These are phyloP conservation scores for Calvatia gigantea DNA, from an alignment of 768 basidiomycete genomes.

Conservation along the genomic window DNA sequence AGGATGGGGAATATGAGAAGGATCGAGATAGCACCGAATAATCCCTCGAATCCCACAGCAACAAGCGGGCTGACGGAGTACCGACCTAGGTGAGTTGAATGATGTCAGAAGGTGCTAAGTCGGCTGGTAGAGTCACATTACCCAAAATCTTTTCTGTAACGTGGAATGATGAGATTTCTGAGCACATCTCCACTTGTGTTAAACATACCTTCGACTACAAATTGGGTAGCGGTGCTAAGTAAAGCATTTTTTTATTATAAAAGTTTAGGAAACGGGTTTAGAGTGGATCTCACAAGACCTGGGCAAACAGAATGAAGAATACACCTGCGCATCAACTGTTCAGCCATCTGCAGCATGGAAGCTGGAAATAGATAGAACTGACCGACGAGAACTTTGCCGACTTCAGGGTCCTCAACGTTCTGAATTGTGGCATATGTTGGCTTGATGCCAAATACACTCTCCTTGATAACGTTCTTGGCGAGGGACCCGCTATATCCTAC, in stretches of 20 bases:
- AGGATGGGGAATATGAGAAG: slow-evolving; percentile 78
- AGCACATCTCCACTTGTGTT: not conserved
- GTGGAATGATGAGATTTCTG: slow-evolving; percentile 7
- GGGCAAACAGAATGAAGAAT: slow-evolving; percentile 89
- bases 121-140: slow-evolving; percentile 14
- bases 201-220: slow-evolving; percentile 74
- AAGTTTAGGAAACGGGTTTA: slow-evolving; percentile 15
- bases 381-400: slow-evolving; percentile 76
- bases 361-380: slow-evolving; percentile 23
- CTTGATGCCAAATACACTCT: slow-evolving; percentile 29
- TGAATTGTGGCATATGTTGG: slow-evolving; percentile 36
- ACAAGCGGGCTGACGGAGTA: slow-evolving; percentile 87
- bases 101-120: slow-evolving; percentile 4
- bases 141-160: slow-evolving; percentile 84
- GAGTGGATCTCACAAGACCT: slow-evolving; percentile 73
- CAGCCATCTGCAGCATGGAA: slow-evolving; percentile 17
- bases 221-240: slow-evolving; percentile 81
- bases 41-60: slow-evolving; percentile 92
- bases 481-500: slow-evolving; percentile 91
- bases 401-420: slow-evolving; percentile 53
- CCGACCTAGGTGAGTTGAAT: slow-evolving; percentile 32
- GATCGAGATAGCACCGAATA: slow-evolving; percentile 84
- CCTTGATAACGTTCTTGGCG: slow-evolving; percentile 68
- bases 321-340: slow-evolving; percentile 52
- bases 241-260: slow-evolving; percentile 14